Evolutionary conservation across 2,329 filamentous ascomycete species (phyloP).

Genomic region (Aspergillus ochraceus): DNA sequence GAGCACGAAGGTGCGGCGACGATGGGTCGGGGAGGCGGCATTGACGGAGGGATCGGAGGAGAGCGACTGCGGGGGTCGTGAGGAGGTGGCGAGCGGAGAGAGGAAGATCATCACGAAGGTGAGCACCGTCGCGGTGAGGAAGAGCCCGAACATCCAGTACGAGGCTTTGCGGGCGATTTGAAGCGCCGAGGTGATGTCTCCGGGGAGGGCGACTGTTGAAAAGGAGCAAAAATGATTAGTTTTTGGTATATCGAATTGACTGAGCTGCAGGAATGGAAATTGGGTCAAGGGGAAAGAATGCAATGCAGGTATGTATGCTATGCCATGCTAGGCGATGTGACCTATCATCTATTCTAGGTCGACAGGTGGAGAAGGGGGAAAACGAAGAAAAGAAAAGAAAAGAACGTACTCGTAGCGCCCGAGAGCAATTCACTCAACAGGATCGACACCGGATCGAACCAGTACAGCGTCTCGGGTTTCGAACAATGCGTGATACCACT

Average conservation of each 20-base stretch:
- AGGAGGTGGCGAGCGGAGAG: constrained; percentile 53
- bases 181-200: constrained; percentile 71
- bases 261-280: too few species aligned
- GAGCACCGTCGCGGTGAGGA: constrained; percentile 69
- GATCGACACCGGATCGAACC: constrained; percentile 88
- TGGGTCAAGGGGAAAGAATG: too few species aligned
- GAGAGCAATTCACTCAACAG: constrained; percentile 76
- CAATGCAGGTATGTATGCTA: neutral
- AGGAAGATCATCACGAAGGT: constrained; percentile 71
- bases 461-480: constrained; percentile 68
- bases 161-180: constrained; percentile 72
- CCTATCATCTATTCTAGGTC: too few species aligned
- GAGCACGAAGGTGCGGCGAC: constrained; percentile 37
- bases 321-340: neutral
- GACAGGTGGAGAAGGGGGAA: too few species aligned
- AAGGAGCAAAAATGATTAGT: neutral
- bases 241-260: too few species aligned
- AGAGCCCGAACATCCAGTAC: constrained; percentile 86
- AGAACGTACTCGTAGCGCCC: constrained; percentile 69
- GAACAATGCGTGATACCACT: constrained; percentile 73
- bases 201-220: constrained; percentile 69
- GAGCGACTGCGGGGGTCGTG: constrained; percentile 37
- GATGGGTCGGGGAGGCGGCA: constrained; percentile 33
- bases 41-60: constrained; percentile 28
- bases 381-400: neutral